Percentiles rank a stretch among this genome's conserved stretches.
Evolutionary conservation across 2,329 filamentous ascomycete species (phyloP).

Genomic region (Myriosclerotinia scirpicola): DNA sequence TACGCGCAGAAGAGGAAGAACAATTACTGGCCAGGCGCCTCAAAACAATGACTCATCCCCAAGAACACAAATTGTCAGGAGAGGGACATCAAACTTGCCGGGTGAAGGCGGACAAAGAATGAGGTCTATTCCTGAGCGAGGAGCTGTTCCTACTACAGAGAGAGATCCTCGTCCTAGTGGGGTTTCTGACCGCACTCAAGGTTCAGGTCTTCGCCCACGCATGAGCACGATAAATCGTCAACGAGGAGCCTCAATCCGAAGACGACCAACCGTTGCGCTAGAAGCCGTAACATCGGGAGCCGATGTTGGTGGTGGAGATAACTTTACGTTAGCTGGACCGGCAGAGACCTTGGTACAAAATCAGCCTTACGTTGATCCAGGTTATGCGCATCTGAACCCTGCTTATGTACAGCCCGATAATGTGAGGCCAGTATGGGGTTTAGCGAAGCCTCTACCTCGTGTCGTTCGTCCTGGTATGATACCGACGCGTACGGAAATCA

Average conservation of each 20-base stretch:
- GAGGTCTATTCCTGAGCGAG: constrained; percentile 17
- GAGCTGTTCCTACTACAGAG: constrained; percentile 2
- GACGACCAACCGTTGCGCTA: constrained; percentile 20
- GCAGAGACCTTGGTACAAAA: constrained; percentile 39
- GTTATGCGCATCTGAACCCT: constrained; percentile 54
- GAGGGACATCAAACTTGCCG: constrained; percentile 12
- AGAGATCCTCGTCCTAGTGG: constrained; percentile 11
- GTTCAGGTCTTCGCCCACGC: constrained; percentile 21
- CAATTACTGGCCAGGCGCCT: constrained; percentile 17
- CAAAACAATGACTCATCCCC: background rate
- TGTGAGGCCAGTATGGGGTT: constrained; percentile 52
- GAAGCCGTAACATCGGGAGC: constrained; percentile 18
- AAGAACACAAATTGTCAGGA: constrained; percentile 10
- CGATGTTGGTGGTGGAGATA: constrained; percentile 23
- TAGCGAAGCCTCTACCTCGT: constrained; percentile 54
- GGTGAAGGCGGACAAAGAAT: constrained; percentile 7
- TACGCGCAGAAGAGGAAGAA: constrained; percentile 13
- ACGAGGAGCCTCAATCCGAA: constrained; percentile 22
- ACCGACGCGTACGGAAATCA: constrained; percentile 45
- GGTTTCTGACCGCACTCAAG: constrained; percentile 9
- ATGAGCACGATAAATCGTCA: constrained; percentile 14
- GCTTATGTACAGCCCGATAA: constrained; percentile 53
- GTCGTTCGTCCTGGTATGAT: constrained; percentile 55
- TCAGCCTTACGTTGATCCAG: constrained; percentile 52
- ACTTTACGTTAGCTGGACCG: constrained; percentile 39